phyloP scores from a whole-genome alignment of 202 grass and related monocot species.

The Schoenoplectus triqueter region DNA sequence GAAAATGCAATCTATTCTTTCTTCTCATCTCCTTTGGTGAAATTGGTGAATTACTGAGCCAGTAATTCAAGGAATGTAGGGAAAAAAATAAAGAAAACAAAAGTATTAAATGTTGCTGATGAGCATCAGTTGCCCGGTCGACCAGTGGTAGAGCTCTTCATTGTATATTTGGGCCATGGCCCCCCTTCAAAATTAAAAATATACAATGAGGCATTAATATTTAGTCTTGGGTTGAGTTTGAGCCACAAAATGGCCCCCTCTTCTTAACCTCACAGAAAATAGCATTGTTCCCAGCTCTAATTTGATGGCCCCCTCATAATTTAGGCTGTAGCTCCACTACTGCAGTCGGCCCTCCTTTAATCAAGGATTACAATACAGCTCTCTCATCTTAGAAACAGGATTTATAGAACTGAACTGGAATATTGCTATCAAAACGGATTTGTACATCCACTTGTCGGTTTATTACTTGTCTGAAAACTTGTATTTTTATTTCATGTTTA shows the following conservation, averaged over 20 bases:
- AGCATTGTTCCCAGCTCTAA: too few relatives aligned
- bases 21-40: background rate
- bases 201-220: too few relatives aligned
- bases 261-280: too few relatives aligned
- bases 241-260: too few relatives aligned
- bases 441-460: background rate
- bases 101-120: background rate
- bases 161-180: too few relatives aligned
- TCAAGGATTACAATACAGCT: conserved; percentile 1
- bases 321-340: too few relatives aligned
- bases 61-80: background rate
- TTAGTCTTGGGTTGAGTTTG: too few relatives aligned
- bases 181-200: too few relatives aligned
- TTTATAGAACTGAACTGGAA: background rate
- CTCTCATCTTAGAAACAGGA: background rate
- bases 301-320: too few relatives aligned
- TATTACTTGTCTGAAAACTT: background rate
- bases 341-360: background rate
- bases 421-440: background rate
- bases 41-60: background rate
- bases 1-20: background rate
- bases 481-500: background rate
- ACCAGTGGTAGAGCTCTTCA: too few relatives aligned
- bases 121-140: background rate
- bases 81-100: background rate